Percentiles rank a stretch among this genome's conserved stretches.
Conservation (phyloP, 1,284 basidiomycete genomes). For the Paramarasmius palmivorus region DNA sequence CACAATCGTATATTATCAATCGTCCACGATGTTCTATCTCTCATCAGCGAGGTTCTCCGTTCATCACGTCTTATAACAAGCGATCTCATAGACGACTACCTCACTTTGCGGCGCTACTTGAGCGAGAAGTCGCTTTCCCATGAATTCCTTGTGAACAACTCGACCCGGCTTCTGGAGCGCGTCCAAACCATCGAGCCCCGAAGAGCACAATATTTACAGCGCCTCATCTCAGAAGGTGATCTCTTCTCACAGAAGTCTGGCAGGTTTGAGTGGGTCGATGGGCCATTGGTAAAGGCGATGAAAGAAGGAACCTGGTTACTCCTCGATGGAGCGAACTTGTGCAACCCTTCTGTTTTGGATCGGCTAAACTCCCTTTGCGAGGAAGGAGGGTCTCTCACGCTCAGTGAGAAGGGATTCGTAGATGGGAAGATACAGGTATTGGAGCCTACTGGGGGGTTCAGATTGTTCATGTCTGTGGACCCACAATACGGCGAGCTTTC, state of each 20-base stretch:
- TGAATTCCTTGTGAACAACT: not conserved
- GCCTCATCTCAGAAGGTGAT: constrained; percentile 23
- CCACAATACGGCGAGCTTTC: constrained; percentile 93
- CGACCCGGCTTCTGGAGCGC: not conserved
- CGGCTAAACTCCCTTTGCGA: constrained; percentile 97
- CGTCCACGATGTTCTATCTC: constrained; percentile 38
- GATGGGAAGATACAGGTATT: constrained; percentile 77
- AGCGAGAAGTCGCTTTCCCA: not conserved
- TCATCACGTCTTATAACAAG: constrained; percentile 34
- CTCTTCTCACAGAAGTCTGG: constrained; percentile 36
- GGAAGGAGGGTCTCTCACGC: constrained; percentile 74
- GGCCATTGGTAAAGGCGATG: constrained; percentile 89
- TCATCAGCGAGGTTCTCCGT: constrained; percentile 43
- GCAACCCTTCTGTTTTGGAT: constrained; percentile 94
- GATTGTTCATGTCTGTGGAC: constrained; percentile 94
- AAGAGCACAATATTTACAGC: constrained; percentile 1
- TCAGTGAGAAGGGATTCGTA: constrained; percentile 90
- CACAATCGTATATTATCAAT: constrained; percentile 38
- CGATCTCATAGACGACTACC: constrained; percentile 13
- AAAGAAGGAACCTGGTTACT: constrained; percentile 89
- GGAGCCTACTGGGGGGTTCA: constrained; percentile 85
- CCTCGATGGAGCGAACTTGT: constrained; percentile 93
- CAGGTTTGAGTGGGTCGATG: constrained; percentile 95
- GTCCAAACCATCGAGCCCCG: not conserved
- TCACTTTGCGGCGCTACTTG: not conserved